These are phyloP conservation scores for Dioscorea zingiberensis DNA, from an alignment of 106 monocot species.

Conservation along the genomic window DNA sequence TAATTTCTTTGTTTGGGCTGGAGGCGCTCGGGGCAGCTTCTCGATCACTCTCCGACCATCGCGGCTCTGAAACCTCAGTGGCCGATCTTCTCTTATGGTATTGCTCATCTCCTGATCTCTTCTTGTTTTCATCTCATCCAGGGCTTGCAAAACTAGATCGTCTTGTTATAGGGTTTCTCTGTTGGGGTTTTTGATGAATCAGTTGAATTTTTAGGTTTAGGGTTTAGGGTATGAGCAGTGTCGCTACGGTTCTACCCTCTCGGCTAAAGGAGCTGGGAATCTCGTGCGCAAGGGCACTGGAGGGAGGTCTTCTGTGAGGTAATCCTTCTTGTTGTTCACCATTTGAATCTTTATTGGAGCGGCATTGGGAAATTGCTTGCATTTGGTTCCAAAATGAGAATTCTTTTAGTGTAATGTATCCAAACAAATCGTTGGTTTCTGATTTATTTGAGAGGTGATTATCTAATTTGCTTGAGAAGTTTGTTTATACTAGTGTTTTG, in stretches of 20 bases:
- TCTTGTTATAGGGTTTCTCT: background rate
- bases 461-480: background rate
- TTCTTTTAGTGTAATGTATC: background rate
- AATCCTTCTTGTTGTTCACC: background rate
- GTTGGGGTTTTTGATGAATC: background rate
- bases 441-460: background rate
- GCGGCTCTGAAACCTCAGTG: slow-evolving; percentile 32
- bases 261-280: slow-evolving; percentile 72
- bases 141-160: background rate
- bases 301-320: slow-evolving; percentile 96
- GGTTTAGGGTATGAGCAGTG: slow-evolving; percentile 42
- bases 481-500: background rate
- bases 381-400: background rate
- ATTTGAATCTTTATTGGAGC: background rate
- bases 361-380: background rate
- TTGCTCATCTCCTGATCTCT: background rate
- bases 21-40: slow-evolving; percentile 41
- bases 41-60: slow-evolving; percentile 28
- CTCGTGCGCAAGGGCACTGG: slow-evolving; percentile 94
- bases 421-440: background rate
- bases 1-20: too few relatives aligned
- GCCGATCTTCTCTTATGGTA: slow-evolving; percentile 27
- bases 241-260: slow-evolving; percentile 45
- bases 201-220: slow-evolving; percentile 6
- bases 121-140: background rate